Conservation (phyloP, 257 asterid genomes). For the Parsonsia alboflavescens region DNA sequence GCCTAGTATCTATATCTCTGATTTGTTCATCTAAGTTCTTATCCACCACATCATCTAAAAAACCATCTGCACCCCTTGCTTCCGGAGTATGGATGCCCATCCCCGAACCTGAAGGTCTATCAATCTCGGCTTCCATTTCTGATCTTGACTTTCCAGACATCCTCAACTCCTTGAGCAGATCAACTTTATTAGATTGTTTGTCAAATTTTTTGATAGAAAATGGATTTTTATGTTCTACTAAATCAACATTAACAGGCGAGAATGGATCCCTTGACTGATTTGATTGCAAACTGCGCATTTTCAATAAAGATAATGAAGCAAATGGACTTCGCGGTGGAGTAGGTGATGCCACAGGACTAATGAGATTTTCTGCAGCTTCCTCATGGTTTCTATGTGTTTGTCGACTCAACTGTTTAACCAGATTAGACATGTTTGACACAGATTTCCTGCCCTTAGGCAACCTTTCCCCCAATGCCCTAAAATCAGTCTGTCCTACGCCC, state of each 20-base stretch:
- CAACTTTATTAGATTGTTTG: constrained; percentile 32
- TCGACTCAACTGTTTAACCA: constrained; percentile 36
- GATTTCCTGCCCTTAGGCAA: constrained; percentile 35
- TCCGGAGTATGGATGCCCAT: constrained; percentile 25
- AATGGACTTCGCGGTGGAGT: constrained; percentile 65
- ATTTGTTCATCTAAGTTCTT: constrained; percentile 28
- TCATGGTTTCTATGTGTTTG: constrained; percentile 25
- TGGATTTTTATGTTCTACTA: constrained; percentile 21
- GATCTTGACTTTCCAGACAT: constrained; percentile 34
- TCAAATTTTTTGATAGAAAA: constrained; percentile 24
- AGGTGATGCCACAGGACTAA: constrained; percentile 39
- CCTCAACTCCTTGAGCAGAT: constrained; percentile 25
- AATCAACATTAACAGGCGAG: constrained; percentile 46
- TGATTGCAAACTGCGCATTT: constrained; percentile 41
- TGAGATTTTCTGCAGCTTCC: constrained; percentile 24
- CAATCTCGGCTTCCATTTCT: constrained; percentile 24
- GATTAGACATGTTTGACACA: constrained; percentile 32
- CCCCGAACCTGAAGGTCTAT: constrained; percentile 25
- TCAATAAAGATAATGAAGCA: constrained; percentile 48
- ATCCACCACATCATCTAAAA: constrained; percentile 23
- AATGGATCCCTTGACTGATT: constrained; percentile 55
- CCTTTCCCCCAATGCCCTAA: constrained; percentile 36
- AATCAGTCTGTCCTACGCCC: constrained; percentile 38
- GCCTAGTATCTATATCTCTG: constrained; percentile 22
- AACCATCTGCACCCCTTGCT: constrained; percentile 18